phyloP scores from a whole-genome alignment of 768 basidiomycete genomes.

The Lentinula sp. region DNA sequence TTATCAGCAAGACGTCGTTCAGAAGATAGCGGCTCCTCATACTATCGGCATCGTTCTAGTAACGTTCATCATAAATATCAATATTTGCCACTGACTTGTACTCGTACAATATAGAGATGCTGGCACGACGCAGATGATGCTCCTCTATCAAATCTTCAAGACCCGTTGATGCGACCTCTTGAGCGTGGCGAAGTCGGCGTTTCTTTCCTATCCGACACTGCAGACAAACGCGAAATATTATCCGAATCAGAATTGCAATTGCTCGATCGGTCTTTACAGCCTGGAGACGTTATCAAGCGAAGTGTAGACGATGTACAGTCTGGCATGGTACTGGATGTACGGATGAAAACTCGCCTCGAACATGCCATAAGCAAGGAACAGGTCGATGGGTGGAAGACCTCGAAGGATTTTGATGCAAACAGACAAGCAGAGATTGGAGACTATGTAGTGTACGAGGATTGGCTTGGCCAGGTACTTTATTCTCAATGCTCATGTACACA shows the following conservation, averaged over 20 bases:
- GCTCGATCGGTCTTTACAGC: constrained; percentile 70
- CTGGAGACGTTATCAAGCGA: constrained; percentile 80
- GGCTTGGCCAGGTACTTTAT: constrained; percentile 80
- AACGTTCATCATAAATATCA: constrained; percentile 11
- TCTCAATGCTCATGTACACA: not conserved
- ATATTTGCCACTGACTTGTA: not conserved
- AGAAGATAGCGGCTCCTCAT: constrained; percentile 31
- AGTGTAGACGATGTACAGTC: constrained; percentile 67
- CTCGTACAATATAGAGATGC: constrained; percentile 50
- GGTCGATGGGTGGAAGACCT: constrained; percentile 57
- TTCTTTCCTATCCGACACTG: constrained; percentile 47
- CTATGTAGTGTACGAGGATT: constrained; percentile 76
- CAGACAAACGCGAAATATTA: constrained; percentile 59
- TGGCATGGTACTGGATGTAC: constrained; percentile 64
- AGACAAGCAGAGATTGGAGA: constrained; percentile 70
- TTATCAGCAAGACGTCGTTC: constrained; percentile 65
- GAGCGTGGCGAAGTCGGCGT: constrained; percentile 79
- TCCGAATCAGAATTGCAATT: constrained; percentile 63
- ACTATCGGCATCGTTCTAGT: constrained; percentile 65
- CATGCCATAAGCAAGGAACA: constrained; percentile 65
- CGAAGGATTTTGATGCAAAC: constrained; percentile 50
- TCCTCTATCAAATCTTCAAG: constrained; percentile 32
- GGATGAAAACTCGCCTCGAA: constrained; percentile 59
- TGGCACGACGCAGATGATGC: constrained; percentile 86
- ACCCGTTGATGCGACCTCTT: constrained; percentile 74